Percentiles rank a stretch among this genome's conserved stretches.
Evolutionary conservation across 306 rosid genomes (phyloP).

Genomic region (Myrica gale): DNA sequence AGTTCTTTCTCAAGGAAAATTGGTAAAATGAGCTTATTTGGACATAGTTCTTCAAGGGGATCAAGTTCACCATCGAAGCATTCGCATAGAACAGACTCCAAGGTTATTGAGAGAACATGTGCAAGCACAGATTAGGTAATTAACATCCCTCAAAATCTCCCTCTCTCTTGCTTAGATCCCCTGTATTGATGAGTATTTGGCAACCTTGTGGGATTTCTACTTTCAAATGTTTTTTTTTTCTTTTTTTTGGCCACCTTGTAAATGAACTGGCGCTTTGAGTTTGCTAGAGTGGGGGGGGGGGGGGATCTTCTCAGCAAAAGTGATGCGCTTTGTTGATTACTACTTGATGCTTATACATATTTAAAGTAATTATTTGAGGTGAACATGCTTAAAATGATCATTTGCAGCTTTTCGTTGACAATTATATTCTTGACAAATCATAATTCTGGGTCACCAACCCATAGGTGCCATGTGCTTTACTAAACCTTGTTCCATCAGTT

Average conservation of each 20-base stretch:
- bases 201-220: conserved; percentile 41
- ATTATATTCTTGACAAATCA: background rate
- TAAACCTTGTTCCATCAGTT: background rate
- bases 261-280: conserved; percentile 32
- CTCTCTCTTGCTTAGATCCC: background rate
- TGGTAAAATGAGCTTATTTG: conserved; percentile 70
- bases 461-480: background rate
- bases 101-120: conserved; percentile 93
- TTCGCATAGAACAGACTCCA: conserved; percentile 87
- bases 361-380: conserved; percentile 23
- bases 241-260: conserved; percentile 38
- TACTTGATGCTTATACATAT: conserved; percentile 23
- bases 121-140: conserved; percentile 84
- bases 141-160: conserved; percentile 11
- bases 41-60: conserved; percentile 78
- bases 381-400: background rate
- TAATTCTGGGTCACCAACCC: background rate
- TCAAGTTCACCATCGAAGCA: conserved; percentile 88
- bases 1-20: conserved; percentile 84
- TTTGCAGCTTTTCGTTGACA: background rate
- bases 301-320: conserved; percentile 39
- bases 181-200: conserved; percentile 35
- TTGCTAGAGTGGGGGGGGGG: conserved; percentile 32
- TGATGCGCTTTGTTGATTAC: conserved; percentile 38
- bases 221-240: conserved; percentile 28